phyloP scores from a whole-genome alignment of 2,329 filamentous ascomycete species.

The Trichophaea hybrida region DNA sequence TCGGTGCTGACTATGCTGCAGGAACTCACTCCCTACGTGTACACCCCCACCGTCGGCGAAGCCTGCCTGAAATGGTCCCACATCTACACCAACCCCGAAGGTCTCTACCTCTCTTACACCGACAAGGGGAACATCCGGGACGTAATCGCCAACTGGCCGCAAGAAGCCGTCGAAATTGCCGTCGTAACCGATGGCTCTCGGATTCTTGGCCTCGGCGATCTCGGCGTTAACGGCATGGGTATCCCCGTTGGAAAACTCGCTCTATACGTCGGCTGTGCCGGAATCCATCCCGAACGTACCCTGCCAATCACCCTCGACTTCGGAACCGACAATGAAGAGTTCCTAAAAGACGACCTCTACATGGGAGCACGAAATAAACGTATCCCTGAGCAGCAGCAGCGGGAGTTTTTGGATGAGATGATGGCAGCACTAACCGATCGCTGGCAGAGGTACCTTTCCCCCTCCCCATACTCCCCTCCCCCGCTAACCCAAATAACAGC shows the following conservation, averaged over 20 bases:
- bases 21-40: slow-evolving; percentile 70
- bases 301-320: slow-evolving; percentile 52
- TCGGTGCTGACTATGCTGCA: slow-evolving; percentile 30
- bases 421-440: slow-evolving; percentile 77
- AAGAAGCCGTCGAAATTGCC: slow-evolving; percentile 79
- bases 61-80: slow-evolving; percentile 94
- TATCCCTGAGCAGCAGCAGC: slow-evolving; percentile 60
- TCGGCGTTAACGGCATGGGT: slow-evolving; percentile 93
- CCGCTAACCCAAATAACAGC: slow-evolving; percentile 30
- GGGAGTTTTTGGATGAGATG: slow-evolving; percentile 91
- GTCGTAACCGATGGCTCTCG: slow-evolving; percentile 93
- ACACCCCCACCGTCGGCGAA: slow-evolving; percentile 84
- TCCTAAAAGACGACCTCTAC: slow-evolving; percentile 61
- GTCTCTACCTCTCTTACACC: slow-evolving; percentile 88
- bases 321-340: slow-evolving; percentile 51
- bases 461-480: slow-evolving; percentile 10
- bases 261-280: slow-evolving; percentile 87
- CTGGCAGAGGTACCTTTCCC: slow-evolving; percentile 45
- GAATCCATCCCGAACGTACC: slow-evolving; percentile 79
- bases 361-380: slow-evolving; percentile 78
- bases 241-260: slow-evolving; percentile 95
- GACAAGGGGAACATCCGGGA: slow-evolving; percentile 80
- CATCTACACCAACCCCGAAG: slow-evolving; percentile 88
- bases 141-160: slow-evolving; percentile 87
- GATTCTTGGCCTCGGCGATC: slow-evolving; percentile 80